These are phyloP conservation scores for Thelonectria olida DNA, from an alignment of 2,329 filamentous ascomycete species.

Conservation along the genomic window DNA sequence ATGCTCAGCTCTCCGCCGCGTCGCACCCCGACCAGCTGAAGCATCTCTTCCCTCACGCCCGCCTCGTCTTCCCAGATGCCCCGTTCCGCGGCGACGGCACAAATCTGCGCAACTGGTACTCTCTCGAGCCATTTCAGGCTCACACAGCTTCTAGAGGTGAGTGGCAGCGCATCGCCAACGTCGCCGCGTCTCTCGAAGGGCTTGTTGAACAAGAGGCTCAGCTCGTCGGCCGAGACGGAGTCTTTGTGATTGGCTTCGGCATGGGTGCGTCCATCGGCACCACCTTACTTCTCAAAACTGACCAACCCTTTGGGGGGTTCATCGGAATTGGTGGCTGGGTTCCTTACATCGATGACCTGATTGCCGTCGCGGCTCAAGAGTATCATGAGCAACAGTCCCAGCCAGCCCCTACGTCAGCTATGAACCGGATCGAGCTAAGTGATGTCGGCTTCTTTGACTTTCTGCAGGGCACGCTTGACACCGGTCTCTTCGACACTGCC, in stretches of 20 bases:
- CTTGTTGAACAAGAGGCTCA: conserved; percentile 5
- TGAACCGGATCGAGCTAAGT: too few relatives aligned
- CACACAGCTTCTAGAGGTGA: not conserved
- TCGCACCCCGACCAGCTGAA: not conserved
- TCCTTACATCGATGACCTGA: conserved; percentile 9
- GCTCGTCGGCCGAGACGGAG: not conserved
- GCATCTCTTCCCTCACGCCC: not conserved
- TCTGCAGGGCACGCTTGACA: too few relatives aligned
- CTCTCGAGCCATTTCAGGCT: not conserved
- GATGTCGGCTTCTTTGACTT: too few relatives aligned
- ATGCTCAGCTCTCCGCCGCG: not conserved
- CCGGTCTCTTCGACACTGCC: too few relatives aligned
- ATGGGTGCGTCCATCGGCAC: conserved; percentile 13
- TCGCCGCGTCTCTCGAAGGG: not conserved
- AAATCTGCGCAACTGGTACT: conserved; percentile 3
- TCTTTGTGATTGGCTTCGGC: conserved; percentile 19
- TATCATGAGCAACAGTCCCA: too few relatives aligned
- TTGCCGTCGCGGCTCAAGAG: not conserved
- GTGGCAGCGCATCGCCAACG: not conserved
- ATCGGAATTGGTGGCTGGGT: conserved; percentile 12
- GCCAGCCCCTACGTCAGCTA: too few relatives aligned
- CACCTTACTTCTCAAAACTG: conserved; percentile 2
- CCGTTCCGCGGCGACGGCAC: not conserved
- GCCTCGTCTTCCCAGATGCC: conserved; percentile 12
- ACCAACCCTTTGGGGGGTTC: conserved; percentile 12